These are phyloP conservation scores for Calonectria leucothoes DNA, from an alignment of 2,329 filamentous ascomycete genomes.

Conservation along the genomic window DNA sequence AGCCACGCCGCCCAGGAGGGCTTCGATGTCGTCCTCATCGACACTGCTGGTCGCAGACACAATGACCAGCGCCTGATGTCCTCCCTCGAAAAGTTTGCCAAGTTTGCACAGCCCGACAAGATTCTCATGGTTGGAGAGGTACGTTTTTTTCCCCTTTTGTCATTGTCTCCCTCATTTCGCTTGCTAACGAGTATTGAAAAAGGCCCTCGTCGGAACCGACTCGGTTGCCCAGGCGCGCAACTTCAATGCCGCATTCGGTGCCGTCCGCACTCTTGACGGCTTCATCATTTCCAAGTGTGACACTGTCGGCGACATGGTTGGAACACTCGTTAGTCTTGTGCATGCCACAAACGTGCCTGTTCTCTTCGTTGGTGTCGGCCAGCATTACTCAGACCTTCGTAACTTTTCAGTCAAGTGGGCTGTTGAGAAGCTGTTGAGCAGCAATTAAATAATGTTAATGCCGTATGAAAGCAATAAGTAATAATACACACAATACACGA, in stretches of 20 bases:
- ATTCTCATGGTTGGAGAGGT: conserved; percentile 90
- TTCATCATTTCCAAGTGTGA: conserved; percentile 99
- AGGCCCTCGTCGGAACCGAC: conserved; percentile 92
- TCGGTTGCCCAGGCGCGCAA: conserved; percentile 95
- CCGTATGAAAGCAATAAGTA: not conserved
- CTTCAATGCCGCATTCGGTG: conserved; percentile 93
- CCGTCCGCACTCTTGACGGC: conserved; percentile 83
- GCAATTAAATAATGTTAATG: conserved; percentile 46
- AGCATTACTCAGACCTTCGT: conserved; percentile 76
- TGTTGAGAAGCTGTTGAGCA: conserved; percentile 72
- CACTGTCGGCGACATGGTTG: conserved; percentile 99
- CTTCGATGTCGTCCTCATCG: conserved; percentile 95
- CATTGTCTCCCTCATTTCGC: not conserved
- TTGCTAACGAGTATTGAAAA: conserved; percentile 41
- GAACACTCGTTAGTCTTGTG: conserved; percentile 94
- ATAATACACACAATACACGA: conserved; percentile 25
- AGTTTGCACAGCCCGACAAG: conserved; percentile 96
- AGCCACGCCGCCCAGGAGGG: conserved; percentile 77
- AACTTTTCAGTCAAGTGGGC: conserved; percentile 79
- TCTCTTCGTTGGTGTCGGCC: conserved; percentile 84
- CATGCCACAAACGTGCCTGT: conserved; percentile 97
- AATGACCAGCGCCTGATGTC: conserved; percentile 98
- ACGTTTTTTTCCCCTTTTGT: conserved; percentile 39
- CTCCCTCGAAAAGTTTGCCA: conserved; percentile 95
- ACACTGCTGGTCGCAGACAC: conserved; percentile 93